Evolutionary conservation across 495 filamentous ascomycete species (phyloP).

Genomic region (Physcia stellaris): DNA sequence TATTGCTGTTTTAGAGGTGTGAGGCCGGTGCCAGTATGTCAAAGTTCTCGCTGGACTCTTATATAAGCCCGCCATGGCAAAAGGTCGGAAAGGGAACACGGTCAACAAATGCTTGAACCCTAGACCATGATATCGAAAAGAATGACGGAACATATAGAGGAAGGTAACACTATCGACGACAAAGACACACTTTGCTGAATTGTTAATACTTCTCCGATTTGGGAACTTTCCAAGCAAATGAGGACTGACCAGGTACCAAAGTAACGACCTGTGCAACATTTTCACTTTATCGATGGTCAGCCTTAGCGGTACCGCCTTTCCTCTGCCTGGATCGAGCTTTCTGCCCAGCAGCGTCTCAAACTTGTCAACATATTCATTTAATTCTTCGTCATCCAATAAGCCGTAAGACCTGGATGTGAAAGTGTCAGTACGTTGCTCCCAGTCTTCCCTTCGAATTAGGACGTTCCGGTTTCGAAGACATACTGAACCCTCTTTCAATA

Average conservation of each 20-base stretch:
- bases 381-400: constrained; percentile 35
- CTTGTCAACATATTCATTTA: constrained; percentile 38
- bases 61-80: constrained; percentile 25
- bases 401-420: constrained; percentile 18
- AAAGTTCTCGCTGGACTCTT: constrained; percentile 33
- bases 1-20: constrained; percentile 35
- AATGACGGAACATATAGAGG: constrained; percentile 22
- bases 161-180: constrained; percentile 36
- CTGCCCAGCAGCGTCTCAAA: constrained; percentile 36
- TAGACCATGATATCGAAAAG: constrained; percentile 28
- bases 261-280: constrained; percentile 44
- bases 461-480: too few relatives aligned
- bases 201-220: neutral
- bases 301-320: constrained; percentile 37
- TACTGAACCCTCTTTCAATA: too few relatives aligned
- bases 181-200: constrained; percentile 18
- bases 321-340: constrained; percentile 34
- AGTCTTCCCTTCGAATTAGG: too few relatives aligned
- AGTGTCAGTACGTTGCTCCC: too few relatives aligned
- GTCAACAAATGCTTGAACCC: constrained; percentile 20
- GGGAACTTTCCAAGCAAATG: constrained; percentile 20
- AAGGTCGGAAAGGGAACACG: constrained; percentile 41
- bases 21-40: constrained; percentile 52
- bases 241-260: constrained; percentile 47
- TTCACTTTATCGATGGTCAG: constrained; percentile 51